Evolutionary conservation across 2,329 filamentous ascomycete genomes (phyloP).

Genomic region (Cladosporium velox): DNA sequence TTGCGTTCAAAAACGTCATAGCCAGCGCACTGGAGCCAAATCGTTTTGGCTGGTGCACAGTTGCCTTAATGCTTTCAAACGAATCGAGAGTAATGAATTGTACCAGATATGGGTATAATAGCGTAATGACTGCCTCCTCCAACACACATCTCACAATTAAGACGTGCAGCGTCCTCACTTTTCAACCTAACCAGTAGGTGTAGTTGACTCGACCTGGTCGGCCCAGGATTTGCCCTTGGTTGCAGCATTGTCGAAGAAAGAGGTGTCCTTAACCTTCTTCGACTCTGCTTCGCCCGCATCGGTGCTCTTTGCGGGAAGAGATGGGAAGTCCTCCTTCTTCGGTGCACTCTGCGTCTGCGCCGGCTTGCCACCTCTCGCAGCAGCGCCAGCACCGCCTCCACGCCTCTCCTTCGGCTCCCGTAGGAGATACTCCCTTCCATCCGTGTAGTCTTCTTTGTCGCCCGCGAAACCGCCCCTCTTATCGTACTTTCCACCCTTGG

Average conservation of each 20-base stretch:
- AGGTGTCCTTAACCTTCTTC: conserved; percentile 4
- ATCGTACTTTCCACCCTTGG: conserved; percentile 31
- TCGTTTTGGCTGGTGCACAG: neutral
- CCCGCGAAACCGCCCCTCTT: conserved; percentile 32
- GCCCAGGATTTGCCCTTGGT: conserved; percentile 43
- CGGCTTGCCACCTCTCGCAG: conserved; percentile 29
- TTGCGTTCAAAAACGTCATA: neutral
- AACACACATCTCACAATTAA: neutral
- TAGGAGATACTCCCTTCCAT: conserved; percentile 39
- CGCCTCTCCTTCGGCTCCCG: conserved; percentile 31
- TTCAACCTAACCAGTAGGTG: neutral
- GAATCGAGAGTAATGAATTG: neutral
- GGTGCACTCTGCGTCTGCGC: conserved; percentile 35
- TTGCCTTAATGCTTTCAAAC: neutral
- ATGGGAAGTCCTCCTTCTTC: conserved; percentile 49
- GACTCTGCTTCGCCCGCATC: neutral
- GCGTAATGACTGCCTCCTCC: neutral
- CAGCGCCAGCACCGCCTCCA: conserved; percentile 22
- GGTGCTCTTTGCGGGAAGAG: conserved; percentile 38
- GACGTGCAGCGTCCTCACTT: neutral
- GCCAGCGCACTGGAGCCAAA: neutral
- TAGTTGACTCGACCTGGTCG: conserved; percentile 46
- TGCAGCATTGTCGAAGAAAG: conserved; percentile 16
- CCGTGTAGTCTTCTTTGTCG: conserved; percentile 36
- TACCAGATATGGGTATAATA: conserved; percentile 11